These are phyloP conservation scores for Populus pruinosa DNA, from an alignment of 345 rosid genomes.

Conservation along the genomic window DNA sequence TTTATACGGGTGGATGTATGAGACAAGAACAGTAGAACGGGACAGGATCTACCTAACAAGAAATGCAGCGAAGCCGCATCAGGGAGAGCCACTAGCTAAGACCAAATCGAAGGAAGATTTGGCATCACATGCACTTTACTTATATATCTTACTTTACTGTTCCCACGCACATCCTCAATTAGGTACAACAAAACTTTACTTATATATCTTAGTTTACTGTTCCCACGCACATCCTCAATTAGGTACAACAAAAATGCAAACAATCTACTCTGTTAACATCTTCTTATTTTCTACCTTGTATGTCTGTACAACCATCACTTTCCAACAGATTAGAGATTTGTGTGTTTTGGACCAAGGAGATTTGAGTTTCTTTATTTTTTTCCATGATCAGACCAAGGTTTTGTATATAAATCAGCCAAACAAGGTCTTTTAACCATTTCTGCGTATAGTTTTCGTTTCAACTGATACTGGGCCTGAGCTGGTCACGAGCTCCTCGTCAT, in stretches of 20 bases:
- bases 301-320: not conserved
- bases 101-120: slow-evolving; percentile 1
- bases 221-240: not conserved
- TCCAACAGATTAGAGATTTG: not conserved
- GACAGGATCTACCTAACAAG: not conserved
- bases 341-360: not conserved
- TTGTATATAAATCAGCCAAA: too few relatives aligned
- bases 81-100: not conserved
- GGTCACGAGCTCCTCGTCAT: too few relatives aligned
- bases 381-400: not conserved
- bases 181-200: not conserved
- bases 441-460: too few relatives aligned
- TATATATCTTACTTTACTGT: not conserved
- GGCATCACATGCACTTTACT: not conserved
- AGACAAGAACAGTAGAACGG: not conserved
- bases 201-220: not conserved
- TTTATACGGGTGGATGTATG: not conserved
- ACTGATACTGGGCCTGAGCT: too few relatives aligned
- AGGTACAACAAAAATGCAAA: not conserved
- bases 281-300: not conserved
- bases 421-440: too few relatives aligned
- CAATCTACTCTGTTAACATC: too few relatives aligned
- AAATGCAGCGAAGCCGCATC: not conserved
- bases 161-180: not conserved
- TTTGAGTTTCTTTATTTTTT: not conserved